Evolutionary conservation across 2,329 filamentous ascomycete species (phyloP), one percentile per base, ranked within the genome.

Genomic region (Calonectria pteridis): DNA sequence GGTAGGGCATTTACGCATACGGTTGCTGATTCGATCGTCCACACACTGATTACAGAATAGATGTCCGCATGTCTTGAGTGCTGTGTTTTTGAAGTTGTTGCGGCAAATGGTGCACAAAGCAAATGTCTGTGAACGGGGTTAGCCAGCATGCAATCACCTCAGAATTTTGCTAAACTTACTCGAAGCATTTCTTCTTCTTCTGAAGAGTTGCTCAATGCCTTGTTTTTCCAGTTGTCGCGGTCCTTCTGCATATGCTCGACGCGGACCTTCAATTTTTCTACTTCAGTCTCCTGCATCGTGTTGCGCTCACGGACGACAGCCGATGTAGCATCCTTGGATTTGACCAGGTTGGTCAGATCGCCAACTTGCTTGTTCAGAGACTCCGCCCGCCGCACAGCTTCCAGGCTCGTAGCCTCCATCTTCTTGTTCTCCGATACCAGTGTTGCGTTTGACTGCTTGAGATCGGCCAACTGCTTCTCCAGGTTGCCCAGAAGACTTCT

Each of bases 1-100:
- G 79, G 95, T 96, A 3, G 97, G 97, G 82, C 97, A 99, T 84
- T 98, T 98, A 78, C 97, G 91, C 86, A 96, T 96, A 43, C 97
- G 94, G 81, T 97, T 98, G 58, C 92, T 92, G 75, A 98, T 92
- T 71, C 97, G 93, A 81, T 97, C 94, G 77, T 98, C 95, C 29
- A 98, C 94, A 83, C 97, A 99, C 62, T 92, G 90, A 81, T 93
- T 93, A 89, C 97, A 99, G 84, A 98, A 98, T 63, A 98, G 91
- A 84, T 99, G 97, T 2, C 97, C 97, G 84, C 97, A 99, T 0
- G 94, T 95, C 86, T 97, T 97, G 83, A 99, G 90, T 13, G 93
- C 94, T 0, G 96, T 98, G 82, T 98, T 95, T 85, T 98, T 98
- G 87, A 98, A 96, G 78, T 96, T 95, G 81, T 92, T 93, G 78